Conservation (phyloP, 257 asterid species). For the Solanum clarkiae region DNA sequence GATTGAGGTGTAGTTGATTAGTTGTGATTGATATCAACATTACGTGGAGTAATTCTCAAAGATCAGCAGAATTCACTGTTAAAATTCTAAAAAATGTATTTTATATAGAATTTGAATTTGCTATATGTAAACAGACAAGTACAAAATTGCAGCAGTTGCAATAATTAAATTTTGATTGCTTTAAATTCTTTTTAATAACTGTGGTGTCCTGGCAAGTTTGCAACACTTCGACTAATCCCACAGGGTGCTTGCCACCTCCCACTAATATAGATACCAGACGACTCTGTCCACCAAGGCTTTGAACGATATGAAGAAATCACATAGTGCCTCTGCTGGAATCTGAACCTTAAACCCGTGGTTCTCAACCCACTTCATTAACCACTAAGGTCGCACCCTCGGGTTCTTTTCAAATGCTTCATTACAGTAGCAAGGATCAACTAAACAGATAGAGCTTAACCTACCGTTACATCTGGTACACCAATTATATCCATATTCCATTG, state of each 20-base stretch:
- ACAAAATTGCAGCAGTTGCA: not conserved
- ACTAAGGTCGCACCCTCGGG: not conserved
- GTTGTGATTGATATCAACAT: not conserved
- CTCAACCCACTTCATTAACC: not conserved
- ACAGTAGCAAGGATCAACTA: not conserved
- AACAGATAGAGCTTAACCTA: slow-evolving; percentile 14
- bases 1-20: not conserved
- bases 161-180: not conserved
- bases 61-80: not conserved
- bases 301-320: not conserved
- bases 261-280: not conserved
- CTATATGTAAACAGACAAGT: not conserved
- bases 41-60: not conserved
- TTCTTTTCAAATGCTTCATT: not conserved
- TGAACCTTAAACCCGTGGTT: not conserved
- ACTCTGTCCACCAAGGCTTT: not conserved
- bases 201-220: not conserved
- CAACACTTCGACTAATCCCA: not conserved
- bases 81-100: not conserved
- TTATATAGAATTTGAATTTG: not conserved
- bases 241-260: not conserved
- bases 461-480: slow-evolving; percentile 80
- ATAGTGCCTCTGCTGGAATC: not conserved
- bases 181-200: not conserved
- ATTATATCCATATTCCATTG: slow-evolving; percentile 99